Conservation (phyloP, 805 yeast genomes). For the Zygoascus biomembranicola region DNA sequence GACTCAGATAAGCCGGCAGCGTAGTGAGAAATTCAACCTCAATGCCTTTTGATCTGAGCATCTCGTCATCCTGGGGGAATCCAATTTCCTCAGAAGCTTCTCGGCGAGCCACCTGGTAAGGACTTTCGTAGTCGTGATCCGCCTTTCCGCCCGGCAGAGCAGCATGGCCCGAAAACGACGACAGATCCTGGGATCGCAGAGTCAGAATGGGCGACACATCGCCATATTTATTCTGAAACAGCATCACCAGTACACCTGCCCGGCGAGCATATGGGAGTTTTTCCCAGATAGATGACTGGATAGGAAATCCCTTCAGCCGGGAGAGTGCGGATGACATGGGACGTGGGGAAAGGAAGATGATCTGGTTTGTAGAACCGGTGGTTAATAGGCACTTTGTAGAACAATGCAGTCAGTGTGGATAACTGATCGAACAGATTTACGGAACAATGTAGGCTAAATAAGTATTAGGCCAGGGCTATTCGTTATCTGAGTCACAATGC, state of each 20-base stretch:
- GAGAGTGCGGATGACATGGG: slow-evolving; percentile 1
- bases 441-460: too few species aligned
- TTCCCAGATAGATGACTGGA: slow-evolving; percentile 35
- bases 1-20: slow-evolving; percentile 72
- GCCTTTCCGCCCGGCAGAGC: slow-evolving; percentile 94
- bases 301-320: slow-evolving; percentile 4
- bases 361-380: too few species aligned
- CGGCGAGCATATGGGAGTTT: slow-evolving; percentile 57
- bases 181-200: slow-evolving; percentile 59
- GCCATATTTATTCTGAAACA: slow-evolving; percentile 55
- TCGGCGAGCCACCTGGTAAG: slow-evolving; percentile 67
- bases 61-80: slow-evolving; percentile 24
- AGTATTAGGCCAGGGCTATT: too few species aligned
- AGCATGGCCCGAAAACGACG: slow-evolving; percentile 80
- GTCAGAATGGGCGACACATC: slow-evolving; percentile 75
- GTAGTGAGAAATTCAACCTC: slow-evolving; percentile 50
- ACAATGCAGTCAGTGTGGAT: too few species aligned
- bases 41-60: slow-evolving; percentile 38
- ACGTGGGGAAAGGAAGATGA: too few species aligned
- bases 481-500: too few species aligned
- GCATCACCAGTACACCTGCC: slow-evolving; percentile 68
- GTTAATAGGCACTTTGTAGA: too few species aligned
- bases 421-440: too few species aligned
- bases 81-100: slow-evolving; percentile 90
- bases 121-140: slow-evolving; percentile 53